Evolutionary conservation across 1,139 yeast genomes (phyloP).

Genomic region (Debaryomyces coudertii): DNA sequence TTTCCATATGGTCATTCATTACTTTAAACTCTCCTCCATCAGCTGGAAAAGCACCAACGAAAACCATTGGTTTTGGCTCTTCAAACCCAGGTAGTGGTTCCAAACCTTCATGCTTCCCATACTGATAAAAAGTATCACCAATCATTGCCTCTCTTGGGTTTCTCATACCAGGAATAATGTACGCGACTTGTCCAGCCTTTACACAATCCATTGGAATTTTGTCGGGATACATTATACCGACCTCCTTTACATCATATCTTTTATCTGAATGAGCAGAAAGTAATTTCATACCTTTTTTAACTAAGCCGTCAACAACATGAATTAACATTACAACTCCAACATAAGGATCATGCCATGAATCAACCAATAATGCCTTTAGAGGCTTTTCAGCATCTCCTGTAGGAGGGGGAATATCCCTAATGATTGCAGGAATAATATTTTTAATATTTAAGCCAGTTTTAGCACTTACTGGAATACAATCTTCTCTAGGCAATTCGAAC

Average conservation of each 20-base stretch:
- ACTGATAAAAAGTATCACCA: slow-evolving; percentile 85
- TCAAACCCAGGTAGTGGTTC: slow-evolving; percentile 93
- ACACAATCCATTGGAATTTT: slow-evolving; percentile 62
- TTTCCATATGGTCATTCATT: slow-evolving; percentile 87
- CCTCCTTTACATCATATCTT: slow-evolving; percentile 85
- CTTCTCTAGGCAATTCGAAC: slow-evolving; percentile 76
- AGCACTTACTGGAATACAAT: slow-evolving; percentile 87
- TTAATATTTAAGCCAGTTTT: slow-evolving; percentile 86
- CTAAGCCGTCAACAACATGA: slow-evolving; percentile 79
- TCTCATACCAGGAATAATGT: slow-evolving; percentile 91
- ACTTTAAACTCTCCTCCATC: slow-evolving; percentile 90
- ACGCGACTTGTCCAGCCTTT: slow-evolving; percentile 92
- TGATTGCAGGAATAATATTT: slow-evolving; percentile 73
- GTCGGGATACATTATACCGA: slow-evolving; percentile 96
- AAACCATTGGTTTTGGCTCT: slow-evolving; percentile 97
- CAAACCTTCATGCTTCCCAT: slow-evolving; percentile 61
- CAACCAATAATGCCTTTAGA: slow-evolving; percentile 79
- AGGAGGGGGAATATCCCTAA: slow-evolving; percentile 77
- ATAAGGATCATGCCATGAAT: slow-evolving; percentile 95
- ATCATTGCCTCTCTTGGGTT: slow-evolving; percentile 83
- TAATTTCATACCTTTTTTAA: slow-evolving; percentile 74
- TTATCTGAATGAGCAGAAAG: slow-evolving; percentile 76
- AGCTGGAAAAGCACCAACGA: slow-evolving; percentile 97
- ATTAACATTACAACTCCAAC: slow-evolving; percentile 91
- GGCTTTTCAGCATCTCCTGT: slow-evolving; percentile 57